Base-by-base conservation (phyloP, 306 rosid species). In the Hylodesmum podocarpum region DNA sequence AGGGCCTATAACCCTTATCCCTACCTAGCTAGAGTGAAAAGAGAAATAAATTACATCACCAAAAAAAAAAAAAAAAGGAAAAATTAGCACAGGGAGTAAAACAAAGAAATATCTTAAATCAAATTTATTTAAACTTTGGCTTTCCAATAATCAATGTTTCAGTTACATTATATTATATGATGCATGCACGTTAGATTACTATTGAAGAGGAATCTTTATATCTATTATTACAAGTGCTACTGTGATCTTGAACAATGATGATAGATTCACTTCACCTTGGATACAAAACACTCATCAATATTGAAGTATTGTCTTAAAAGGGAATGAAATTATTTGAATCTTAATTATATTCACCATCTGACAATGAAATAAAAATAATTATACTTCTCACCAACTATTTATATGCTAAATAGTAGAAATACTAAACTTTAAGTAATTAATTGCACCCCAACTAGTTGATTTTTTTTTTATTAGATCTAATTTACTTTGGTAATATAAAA, bases 141-240 rank as follows among this genome's bases (percentile, higher is more conserved):
- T 66, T n/a, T 69, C 40, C 55, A 70, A 31, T 49, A 53, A 53
- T 57, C 27, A 57, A 72, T 55, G 40, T 24, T 57, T 31, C 67
- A 72, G 19, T 55, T 72, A 24, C 41, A 69, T 69, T 29, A 57
- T 27, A 13, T 25, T 40, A 24, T 63, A 39, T 50, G 66, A 36
- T 66, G 5, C 16, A 70, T 70, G 72, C 66, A 61, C 27, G 65
- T 16, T 70, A 34, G 54, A 24, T 47, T 46, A 47, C 72, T 78
- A n/a, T 70, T 61, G 24, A 78, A 70, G 46, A 51, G 59, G 58
- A 47, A 28, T 29, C n/a, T n/a, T 37, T 50, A 51, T 37, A 44
- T 51, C 8, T 68, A n/a, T 46, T 68, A 2, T 5, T 68, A 2
- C 2, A 68, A 68, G 44, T 70, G 31, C 13, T 57, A 33, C 28